These are phyloP conservation scores for Debaryomyces sp. DNA, from an alignment of 1,139 yeast species.

Conservation along the genomic window DNA sequence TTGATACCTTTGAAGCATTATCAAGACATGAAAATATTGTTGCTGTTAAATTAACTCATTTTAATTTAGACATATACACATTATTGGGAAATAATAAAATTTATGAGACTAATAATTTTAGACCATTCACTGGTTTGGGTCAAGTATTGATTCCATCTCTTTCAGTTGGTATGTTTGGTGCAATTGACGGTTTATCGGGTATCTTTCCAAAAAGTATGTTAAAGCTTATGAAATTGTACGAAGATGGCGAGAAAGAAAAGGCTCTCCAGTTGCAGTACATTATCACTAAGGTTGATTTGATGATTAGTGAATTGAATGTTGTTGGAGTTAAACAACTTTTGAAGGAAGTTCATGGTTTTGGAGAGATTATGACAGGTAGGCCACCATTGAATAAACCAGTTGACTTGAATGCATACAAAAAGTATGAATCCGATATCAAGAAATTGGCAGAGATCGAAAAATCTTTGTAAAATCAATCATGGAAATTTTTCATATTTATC, in stretches of 20 bases:
- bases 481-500: too few relatives aligned
- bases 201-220: constrained; percentile 43
- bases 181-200: constrained; percentile 50
- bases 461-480: constrained; percentile 4
- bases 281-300: constrained; percentile 44
- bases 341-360: constrained; percentile 21
- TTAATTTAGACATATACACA: constrained; percentile 39
- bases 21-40: constrained; percentile 36
- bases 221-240: constrained; percentile 29
- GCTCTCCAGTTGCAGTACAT: constrained; percentile 43
- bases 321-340: constrained; percentile 44
- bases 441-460: constrained; percentile 13
- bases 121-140: constrained; percentile 51
- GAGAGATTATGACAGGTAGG: constrained; percentile 23
- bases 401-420: constrained; percentile 10
- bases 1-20: constrained; percentile 35
- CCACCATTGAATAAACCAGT: constrained; percentile 23
- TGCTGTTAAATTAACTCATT: constrained; percentile 44
- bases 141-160: constrained; percentile 48
- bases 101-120: constrained; percentile 35
- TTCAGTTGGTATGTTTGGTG: constrained; percentile 45
- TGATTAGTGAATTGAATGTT: constrained; percentile 44
- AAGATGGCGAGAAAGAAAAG: constrained; percentile 35
- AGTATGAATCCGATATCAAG: constrained; percentile 16
- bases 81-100: constrained; percentile 40